phyloP scores from a whole-genome alignment of 176 grass and related monocot species.

The Triticum monococcum region DNA sequence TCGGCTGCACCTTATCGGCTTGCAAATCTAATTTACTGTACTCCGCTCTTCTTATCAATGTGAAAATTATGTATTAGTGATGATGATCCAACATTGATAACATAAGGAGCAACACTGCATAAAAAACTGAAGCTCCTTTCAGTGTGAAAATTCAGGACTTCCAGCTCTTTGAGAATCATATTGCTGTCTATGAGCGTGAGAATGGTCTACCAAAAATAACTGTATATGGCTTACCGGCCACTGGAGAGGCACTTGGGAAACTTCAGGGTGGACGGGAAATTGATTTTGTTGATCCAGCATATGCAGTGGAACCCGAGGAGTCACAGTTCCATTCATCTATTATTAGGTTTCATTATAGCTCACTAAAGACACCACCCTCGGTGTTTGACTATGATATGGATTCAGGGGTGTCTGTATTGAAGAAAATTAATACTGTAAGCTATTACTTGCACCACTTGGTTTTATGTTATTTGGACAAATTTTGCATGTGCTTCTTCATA shows the following conservation, averaged over 20 bases:
- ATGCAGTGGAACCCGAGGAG: constrained; percentile 51
- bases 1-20: neutral
- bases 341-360: constrained; percentile 78
- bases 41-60: neutral
- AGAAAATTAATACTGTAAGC: constrained; percentile 84
- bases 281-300: constrained; percentile 77
- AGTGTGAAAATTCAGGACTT: constrained; percentile 87
- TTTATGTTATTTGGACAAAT: neutral
- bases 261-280: constrained; percentile 57
- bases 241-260: constrained; percentile 60
- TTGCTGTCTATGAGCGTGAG: constrained; percentile 81
- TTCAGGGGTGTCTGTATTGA: constrained; percentile 66
- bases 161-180: constrained; percentile 73
- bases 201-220: constrained; percentile 78
- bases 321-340: constrained; percentile 67
- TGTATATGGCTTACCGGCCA: constrained; percentile 59
- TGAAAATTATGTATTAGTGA: neutral
- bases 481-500: constrained; percentile 9
- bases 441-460: neutral
- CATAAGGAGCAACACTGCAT: neutral
- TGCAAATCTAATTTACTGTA: neutral
- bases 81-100: neutral
- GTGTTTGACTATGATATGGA: constrained; percentile 90
- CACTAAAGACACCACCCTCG: constrained; percentile 69
- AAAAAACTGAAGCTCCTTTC: constrained; percentile 38